A percentile compares a stretch with the other conserved stretches of the same genome.
These are phyloP conservation scores for Cyclotella choctawhatcheeana DNA, from an alignment of 108 stramenopile genomes.

Conservation along the genomic window DNA sequence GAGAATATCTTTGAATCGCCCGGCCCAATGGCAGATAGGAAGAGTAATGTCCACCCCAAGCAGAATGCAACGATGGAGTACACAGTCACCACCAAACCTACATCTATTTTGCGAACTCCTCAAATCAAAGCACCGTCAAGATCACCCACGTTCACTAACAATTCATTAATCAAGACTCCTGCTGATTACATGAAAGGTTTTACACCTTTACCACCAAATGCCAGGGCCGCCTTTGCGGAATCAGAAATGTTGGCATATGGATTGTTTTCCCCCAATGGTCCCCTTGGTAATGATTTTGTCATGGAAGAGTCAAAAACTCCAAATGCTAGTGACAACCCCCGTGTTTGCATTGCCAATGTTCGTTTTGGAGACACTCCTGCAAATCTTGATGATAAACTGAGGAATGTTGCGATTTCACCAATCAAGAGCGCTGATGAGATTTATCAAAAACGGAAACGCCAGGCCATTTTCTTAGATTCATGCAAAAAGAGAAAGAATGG, in stretches of 20 bases:
- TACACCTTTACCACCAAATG: conserved; percentile 41
- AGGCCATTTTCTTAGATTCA: conserved; percentile 22
- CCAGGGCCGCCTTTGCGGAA: conserved; percentile 22
- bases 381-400: conserved; percentile 23
- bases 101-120: conserved; percentile 45
- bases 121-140: conserved; percentile 7
- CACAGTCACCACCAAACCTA: conserved; percentile 32
- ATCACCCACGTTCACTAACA: conserved; percentile 13
- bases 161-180: conserved; percentile 34
- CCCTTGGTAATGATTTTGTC: conserved; percentile 31
- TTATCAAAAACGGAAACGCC: conserved; percentile 31
- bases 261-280: conserved; percentile 35
- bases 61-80: conserved; percentile 19
- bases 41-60: not conserved
- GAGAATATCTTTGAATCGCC: conserved; percentile 45
- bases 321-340: conserved; percentile 39
- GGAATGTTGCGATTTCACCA: conserved; percentile 48
- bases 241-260: conserved; percentile 27
- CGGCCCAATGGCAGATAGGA: not conserved
- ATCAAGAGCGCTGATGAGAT: conserved; percentile 23
- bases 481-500: conserved; percentile 16
- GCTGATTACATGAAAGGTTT: conserved; percentile 35
- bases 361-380: conserved; percentile 35
- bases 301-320: conserved; percentile 39
- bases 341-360: conserved; percentile 48